phyloP scores from a whole-genome alignment of 257 asterid species.

The Capsicum baccatum region DNA sequence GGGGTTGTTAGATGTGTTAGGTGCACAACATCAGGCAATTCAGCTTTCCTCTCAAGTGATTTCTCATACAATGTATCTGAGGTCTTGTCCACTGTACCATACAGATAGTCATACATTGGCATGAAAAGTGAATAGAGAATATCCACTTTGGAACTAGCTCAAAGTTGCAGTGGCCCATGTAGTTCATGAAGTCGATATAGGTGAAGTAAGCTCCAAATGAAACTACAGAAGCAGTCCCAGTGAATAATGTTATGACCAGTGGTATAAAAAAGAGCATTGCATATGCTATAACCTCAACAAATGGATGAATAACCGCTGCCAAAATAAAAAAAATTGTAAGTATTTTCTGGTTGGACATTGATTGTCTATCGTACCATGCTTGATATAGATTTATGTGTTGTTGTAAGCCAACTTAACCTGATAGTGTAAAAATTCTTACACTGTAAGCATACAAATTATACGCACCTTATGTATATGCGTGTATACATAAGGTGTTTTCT shows the following conservation, averaged over 20 bases:
- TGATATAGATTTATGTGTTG: too few species aligned
- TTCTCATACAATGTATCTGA: slow-evolving; percentile 36
- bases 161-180: slow-evolving; percentile 50
- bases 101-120: slow-evolving; percentile 48
- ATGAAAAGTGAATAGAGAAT: slow-evolving; percentile 54
- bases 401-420: neutral
- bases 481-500: neutral
- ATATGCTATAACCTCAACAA: slow-evolving; percentile 78
- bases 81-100: slow-evolving; percentile 39
- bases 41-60: slow-evolving; percentile 39
- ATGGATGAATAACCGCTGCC: slow-evolving; percentile 94
- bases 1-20: slow-evolving; percentile 48
- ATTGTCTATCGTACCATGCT: neutral
- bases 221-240: slow-evolving; percentile 51
- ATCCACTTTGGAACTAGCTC: slow-evolving; percentile 59
- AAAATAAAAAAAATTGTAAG: neutral
- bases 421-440: too few species aligned
- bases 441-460: too few species aligned
- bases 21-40: slow-evolving; percentile 42
- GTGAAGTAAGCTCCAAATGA: slow-evolving; percentile 54
- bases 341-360: neutral
- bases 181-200: slow-evolving; percentile 63
- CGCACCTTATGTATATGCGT: too few species aligned
- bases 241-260: slow-evolving; percentile 42
- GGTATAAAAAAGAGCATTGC: slow-evolving; percentile 69